A percentile compares a stretch with the other conserved stretches of the same genome.
Evolutionary conservation across 2,329 filamentous ascomycete genomes (phyloP).

Genomic region (Cordyceps tenuipes): DNA sequence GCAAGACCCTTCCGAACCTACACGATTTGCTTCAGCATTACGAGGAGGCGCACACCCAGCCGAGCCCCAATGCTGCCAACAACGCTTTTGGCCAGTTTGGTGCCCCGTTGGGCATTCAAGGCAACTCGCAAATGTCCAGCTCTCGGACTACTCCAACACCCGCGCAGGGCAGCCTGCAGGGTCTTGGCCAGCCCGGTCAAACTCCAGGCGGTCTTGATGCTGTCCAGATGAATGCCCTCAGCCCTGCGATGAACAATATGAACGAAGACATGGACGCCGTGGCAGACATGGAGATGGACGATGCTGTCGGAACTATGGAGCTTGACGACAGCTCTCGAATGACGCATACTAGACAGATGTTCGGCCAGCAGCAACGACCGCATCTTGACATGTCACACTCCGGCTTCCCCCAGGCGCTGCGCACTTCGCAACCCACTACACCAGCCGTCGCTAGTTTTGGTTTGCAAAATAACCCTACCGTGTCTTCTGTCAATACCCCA

Average conservation of each 20-base stretch:
- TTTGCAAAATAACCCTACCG: constrained; percentile 87
- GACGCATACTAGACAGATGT: constrained; percentile 62
- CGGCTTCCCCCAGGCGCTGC: constrained; percentile 66
- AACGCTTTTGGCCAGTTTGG: constrained; percentile 34
- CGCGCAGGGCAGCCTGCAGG: constrained; percentile 22
- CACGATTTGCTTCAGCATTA: constrained; percentile 96
- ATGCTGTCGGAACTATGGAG: constrained; percentile 60
- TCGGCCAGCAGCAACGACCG: constrained; percentile 55
- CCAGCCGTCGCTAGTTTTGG: constrained; percentile 69
- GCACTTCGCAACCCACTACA: constrained; percentile 78
- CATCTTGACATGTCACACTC: constrained; percentile 77
- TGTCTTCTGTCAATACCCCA: constrained; percentile 94
- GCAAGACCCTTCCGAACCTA: constrained; percentile 77
- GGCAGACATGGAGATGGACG: constrained; percentile 96
- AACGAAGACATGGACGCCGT: constrained; percentile 70
- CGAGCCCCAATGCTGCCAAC: constrained; percentile 38
- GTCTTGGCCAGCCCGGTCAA: constrained; percentile 20
- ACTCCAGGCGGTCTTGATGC: constrained; percentile 20
- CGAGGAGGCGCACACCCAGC: constrained; percentile 83
- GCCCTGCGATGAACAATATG: constrained; percentile 25
- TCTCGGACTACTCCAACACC: constrained; percentile 25
- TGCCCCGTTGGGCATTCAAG: constrained; percentile 24
- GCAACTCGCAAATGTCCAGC: constrained; percentile 25
- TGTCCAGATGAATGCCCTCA: constrained; percentile 34
- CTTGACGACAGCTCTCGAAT: constrained; percentile 55